A percentile compares a stretch with the other conserved stretches of the same genome.
These are phyloP conservation scores for Xylaria cubensis DNA, from an alignment of 495 filamentous ascomycete genomes.

Conservation along the genomic window DNA sequence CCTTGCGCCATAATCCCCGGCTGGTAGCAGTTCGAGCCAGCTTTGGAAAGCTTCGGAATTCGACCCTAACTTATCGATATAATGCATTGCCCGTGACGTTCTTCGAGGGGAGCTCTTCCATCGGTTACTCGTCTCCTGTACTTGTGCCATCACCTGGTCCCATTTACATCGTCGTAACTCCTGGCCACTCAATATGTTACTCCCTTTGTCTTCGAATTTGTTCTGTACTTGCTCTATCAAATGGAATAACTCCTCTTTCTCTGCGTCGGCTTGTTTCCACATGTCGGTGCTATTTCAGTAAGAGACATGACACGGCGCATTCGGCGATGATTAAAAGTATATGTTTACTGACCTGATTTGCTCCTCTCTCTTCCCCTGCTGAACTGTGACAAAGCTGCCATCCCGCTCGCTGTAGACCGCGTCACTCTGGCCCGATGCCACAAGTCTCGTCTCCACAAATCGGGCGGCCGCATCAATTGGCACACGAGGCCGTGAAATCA, in stretches of 20 bases:
- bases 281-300: constrained; percentile 8
- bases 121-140: neutral
- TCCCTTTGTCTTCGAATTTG: constrained; percentile 1
- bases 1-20: constrained; percentile 19
- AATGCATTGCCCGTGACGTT: constrained; percentile 6
- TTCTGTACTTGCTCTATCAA: constrained; percentile 16
- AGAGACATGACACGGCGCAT: neutral
- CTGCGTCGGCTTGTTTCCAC: constrained; percentile 19
- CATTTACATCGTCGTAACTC: constrained; percentile 18
- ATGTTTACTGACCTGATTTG: constrained; percentile 5
- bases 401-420: constrained; percentile 14
- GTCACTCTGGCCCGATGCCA: neutral
- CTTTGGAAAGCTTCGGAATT: constrained; percentile 18
- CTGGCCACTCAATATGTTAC: neutral
- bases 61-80: constrained; percentile 12
- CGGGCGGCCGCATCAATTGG: constrained; percentile 9
- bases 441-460: neutral
- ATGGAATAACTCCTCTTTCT: constrained; percentile 15
- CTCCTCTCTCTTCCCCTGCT: constrained; percentile 14
- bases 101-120: constrained; percentile 16
- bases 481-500: constrained; percentile 1
- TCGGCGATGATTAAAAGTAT: too few species aligned
- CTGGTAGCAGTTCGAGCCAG: constrained; percentile 21
- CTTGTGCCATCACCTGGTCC: constrained; percentile 15
- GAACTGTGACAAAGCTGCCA: constrained; percentile 4